phyloP scores from a whole-genome alignment of 75 land plant genomes.

The Adiantum capillusveneris region DNA sequence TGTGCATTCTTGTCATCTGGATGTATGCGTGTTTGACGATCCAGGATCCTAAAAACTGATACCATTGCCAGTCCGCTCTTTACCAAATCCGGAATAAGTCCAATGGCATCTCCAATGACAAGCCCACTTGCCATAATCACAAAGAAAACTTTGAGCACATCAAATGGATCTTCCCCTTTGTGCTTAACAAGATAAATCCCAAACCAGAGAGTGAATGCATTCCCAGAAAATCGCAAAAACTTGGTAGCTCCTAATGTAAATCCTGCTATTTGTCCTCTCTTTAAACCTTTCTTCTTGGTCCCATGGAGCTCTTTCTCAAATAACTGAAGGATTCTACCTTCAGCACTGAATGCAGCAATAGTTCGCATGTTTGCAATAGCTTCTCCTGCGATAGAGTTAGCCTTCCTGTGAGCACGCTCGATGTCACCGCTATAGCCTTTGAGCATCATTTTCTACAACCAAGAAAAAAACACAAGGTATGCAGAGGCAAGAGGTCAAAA shows the following conservation, averaged over 20 bases:
- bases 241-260: slow-evolving; percentile 78
- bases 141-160: slow-evolving; percentile 74
- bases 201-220: slow-evolving; percentile 83
- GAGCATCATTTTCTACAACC: too few relatives aligned
- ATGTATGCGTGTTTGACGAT: slow-evolving; percentile 75
- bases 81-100: slow-evolving; percentile 89
- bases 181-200: slow-evolving; percentile 50
- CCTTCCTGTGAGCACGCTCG: neutral
- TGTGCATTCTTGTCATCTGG: slow-evolving; percentile 76
- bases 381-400: slow-evolving; percentile 8
- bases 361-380: slow-evolving; percentile 12
- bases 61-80: slow-evolving; percentile 71
- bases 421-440: slow-evolving; percentile 12
- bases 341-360: slow-evolving; percentile 7
- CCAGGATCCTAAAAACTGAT: slow-evolving; percentile 95
- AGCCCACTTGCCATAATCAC: slow-evolving; percentile 93
- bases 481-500: neutral
- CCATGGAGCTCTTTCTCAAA: slow-evolving; percentile 2
- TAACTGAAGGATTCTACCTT: slow-evolving; percentile 1
- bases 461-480: slow-evolving; percentile 4
- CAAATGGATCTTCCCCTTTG: slow-evolving; percentile 28
- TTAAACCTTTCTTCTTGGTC: slow-evolving; percentile 25
- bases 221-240: slow-evolving; percentile 58
- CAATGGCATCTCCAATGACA: slow-evolving; percentile 96
- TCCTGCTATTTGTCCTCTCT: slow-evolving; percentile 72